phyloP scores from a whole-genome alignment of 2,329 filamentous ascomycete species.

The Drechmeria coniospora region DNA sequence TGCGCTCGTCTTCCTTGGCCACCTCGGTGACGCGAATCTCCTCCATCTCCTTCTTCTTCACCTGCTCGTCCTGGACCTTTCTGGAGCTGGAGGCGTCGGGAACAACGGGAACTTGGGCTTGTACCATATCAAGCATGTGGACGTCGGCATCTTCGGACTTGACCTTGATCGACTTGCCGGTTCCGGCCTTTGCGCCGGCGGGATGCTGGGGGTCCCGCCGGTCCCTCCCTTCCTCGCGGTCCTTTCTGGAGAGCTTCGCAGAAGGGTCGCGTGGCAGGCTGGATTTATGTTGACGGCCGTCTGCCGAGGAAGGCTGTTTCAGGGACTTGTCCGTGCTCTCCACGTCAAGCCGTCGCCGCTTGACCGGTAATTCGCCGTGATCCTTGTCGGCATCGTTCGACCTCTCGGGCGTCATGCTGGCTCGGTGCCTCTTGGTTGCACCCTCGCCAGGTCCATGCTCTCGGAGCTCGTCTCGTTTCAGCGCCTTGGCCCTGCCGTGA shows the following conservation, averaged over 20 bases:
- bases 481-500: constrained; percentile 42
- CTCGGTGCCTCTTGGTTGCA: constrained; percentile 40
- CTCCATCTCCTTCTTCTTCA: constrained; percentile 19
- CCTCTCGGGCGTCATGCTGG: constrained; percentile 41
- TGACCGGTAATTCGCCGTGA: constrained; percentile 32
- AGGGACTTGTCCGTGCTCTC: constrained; percentile 34
- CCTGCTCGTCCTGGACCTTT: constrained; percentile 11
- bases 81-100: constrained; percentile 16
- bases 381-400: constrained; percentile 38
- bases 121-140: constrained; percentile 36
- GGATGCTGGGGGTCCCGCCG: constrained; percentile 21
- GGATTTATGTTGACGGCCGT: constrained; percentile 29
- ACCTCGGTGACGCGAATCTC: constrained; percentile 20
- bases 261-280: constrained; percentile 24
- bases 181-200: constrained; percentile 22
- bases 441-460: constrained; percentile 37
- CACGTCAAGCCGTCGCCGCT: constrained; percentile 40
- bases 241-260: constrained; percentile 19
- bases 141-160: constrained; percentile 41
- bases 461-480: constrained; percentile 45
- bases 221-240: constrained; percentile 28
- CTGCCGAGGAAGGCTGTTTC: constrained; percentile 27
- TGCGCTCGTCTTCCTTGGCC: constrained; percentile 14
- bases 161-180: constrained; percentile 37
- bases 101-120: constrained; percentile 12